Evolutionary conservation across 768 basidiomycete genomes (phyloP).

Genomic region (Pleurotus eryngii): DNA sequence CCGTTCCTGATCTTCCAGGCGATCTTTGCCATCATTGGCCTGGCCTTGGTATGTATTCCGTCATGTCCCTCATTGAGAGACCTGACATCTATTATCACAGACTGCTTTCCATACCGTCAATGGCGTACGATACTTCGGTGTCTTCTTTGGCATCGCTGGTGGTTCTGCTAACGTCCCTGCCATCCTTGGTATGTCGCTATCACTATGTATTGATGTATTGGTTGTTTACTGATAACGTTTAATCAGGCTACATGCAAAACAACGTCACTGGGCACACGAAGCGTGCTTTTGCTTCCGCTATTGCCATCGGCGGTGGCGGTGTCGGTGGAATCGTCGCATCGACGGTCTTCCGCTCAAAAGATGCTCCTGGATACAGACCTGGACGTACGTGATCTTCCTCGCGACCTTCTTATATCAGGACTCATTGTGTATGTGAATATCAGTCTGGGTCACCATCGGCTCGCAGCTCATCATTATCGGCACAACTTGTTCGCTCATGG

Average conservation of each 20-base stretch:
- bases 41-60: constrained; percentile 14
- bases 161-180: constrained; percentile 33
- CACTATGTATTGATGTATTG: constrained; percentile 25
- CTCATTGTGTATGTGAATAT: constrained; percentile 13
- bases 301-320: constrained; percentile 33
- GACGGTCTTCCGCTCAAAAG: constrained; percentile 31
- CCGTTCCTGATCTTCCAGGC: constrained; percentile 30
- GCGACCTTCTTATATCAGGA: not conserved
- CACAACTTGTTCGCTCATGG: constrained; percentile 23
- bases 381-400: not conserved
- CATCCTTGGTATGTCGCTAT: constrained; percentile 28
- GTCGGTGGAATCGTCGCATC: constrained; percentile 38
- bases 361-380: constrained; percentile 26
- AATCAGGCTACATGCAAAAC: constrained; percentile 15
- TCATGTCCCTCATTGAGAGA: not conserved
- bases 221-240: not conserved
- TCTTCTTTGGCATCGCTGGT: constrained; percentile 33
- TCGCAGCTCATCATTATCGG: constrained; percentile 30
- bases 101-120: constrained; percentile 6
- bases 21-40: constrained; percentile 31
- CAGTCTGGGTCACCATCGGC: constrained; percentile 35
- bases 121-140: constrained; percentile 10
- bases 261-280: constrained; percentile 34
- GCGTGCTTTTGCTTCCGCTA: constrained; percentile 36
- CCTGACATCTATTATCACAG: not conserved